These are phyloP conservation scores for Sporothrix protearum DNA, from an alignment of 2,329 filamentous ascomycete species.

Conservation along the genomic window DNA sequence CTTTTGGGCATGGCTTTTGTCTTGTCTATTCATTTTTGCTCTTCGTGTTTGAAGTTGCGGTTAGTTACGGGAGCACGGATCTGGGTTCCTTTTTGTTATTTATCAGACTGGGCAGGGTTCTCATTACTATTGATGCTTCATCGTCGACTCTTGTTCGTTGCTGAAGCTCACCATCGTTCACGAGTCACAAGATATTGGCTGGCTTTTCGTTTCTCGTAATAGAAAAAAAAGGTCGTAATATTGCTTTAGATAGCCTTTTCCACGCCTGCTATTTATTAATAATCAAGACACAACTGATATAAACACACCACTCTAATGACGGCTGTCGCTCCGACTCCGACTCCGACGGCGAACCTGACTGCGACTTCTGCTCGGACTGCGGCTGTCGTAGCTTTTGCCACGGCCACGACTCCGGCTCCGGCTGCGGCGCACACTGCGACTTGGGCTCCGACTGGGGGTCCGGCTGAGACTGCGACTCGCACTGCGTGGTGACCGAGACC, in stretches of 20 bases:
- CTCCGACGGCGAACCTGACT: conserved; percentile 4
- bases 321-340: conserved; percentile 12
- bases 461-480: conserved; percentile 13
- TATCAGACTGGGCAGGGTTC: background rate
- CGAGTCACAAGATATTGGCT: background rate
- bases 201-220: background rate
- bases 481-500: conserved; percentile 10
- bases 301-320: background rate
- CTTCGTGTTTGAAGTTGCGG: background rate
- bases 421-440: conserved; percentile 5
- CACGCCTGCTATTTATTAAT: background rate
- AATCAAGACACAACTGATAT: background rate
- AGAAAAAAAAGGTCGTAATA: background rate
- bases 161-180: background rate
- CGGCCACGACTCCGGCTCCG: background rate
- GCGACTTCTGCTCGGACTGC: conserved; percentile 7
- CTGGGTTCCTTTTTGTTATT: background rate
- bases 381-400: background rate
- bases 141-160: background rate
- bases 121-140: background rate
- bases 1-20: background rate
- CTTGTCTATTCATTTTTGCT: background rate
- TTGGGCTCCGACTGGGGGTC: conserved; percentile 15
- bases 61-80: background rate
- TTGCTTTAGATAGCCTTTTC: background rate